Conservation (phyloP, 2,329 filamentous ascomycete species). For the Xylaria polymorpha region DNA sequence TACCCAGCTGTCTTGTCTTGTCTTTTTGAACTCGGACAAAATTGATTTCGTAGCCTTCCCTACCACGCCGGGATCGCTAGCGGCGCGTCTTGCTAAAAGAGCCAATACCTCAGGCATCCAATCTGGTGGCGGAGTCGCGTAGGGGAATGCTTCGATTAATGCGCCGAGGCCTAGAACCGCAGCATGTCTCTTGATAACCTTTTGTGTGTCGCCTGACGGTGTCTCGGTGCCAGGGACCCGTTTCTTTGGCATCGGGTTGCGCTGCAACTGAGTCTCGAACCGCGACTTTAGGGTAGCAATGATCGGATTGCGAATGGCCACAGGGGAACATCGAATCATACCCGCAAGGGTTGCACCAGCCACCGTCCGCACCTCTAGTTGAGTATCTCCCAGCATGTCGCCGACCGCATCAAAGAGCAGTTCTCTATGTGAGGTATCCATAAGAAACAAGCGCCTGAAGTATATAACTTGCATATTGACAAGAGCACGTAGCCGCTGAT, state of each 20-base stretch:
- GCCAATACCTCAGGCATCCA: constrained; percentile 97
- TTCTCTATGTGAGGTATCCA: constrained; percentile 78
- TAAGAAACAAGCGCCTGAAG: constrained; percentile 94
- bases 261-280: constrained; percentile 80
- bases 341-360: constrained; percentile 94
- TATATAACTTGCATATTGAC: constrained; percentile 99
- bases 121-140: constrained; percentile 86
- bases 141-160: constrained; percentile 94
- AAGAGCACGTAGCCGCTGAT: constrained; percentile 91
- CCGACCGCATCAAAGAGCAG: constrained; percentile 92
- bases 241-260: constrained; percentile 88
- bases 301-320: constrained; percentile 79
- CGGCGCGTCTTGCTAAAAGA: constrained; percentile 83
- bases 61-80: constrained; percentile 89
- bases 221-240: constrained; percentile 74
- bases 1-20: constrained; percentile 96
- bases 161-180: constrained; percentile 92
- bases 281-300: constrained; percentile 79
- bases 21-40: constrained; percentile 98
- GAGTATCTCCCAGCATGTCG: constrained; percentile 89
- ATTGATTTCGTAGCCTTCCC: constrained; percentile 96
- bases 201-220: constrained; percentile 75
- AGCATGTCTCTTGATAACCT: constrained; percentile 85
- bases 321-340: constrained; percentile 96
- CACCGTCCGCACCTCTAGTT: constrained; percentile 93